Percentiles rank a stretch among this genome's conserved stretches.
Evolutionary conservation across 1,139 yeast species (phyloP).

Genomic region (Saccharomyces hybrid): DNA sequence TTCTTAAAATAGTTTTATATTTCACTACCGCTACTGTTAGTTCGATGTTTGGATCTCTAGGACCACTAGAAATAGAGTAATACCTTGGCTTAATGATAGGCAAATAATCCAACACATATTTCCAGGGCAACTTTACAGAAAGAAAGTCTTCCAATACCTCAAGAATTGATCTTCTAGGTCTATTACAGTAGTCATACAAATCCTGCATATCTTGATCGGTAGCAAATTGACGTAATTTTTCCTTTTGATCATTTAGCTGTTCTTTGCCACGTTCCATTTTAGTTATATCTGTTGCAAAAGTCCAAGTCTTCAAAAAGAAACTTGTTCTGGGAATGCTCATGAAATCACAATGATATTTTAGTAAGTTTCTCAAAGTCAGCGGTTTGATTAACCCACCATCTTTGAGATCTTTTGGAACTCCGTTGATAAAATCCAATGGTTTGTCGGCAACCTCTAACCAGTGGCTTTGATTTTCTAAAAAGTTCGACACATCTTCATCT

Average conservation of each 20-base stretch:
- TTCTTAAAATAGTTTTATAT: slow-evolving; percentile 71
- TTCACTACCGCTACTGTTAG: slow-evolving; percentile 78
- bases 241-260: slow-evolving; percentile 52
- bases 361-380: slow-evolving; percentile 60
- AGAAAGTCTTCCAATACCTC: slow-evolving; percentile 80
- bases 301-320: slow-evolving; percentile 63
- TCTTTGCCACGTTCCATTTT: slow-evolving; percentile 25
- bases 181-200: slow-evolving; percentile 75
- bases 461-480: slow-evolving; percentile 57
- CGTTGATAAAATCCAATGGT: slow-evolving; percentile 23
- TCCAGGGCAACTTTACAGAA: slow-evolving; percentile 64
- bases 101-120: slow-evolving; percentile 64
- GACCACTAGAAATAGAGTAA: slow-evolving; percentile 71
- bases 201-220: slow-evolving; percentile 66
- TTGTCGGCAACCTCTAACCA: slow-evolving; percentile 67
- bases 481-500: slow-evolving; percentile 51
- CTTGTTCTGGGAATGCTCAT: slow-evolving; percentile 77
- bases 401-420: slow-evolving; percentile 27
- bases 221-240: slow-evolving; percentile 71
- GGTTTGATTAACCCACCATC: slow-evolving; percentile 57
- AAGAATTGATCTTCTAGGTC: slow-evolving; percentile 81
- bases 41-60: slow-evolving; percentile 34
- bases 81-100: slow-evolving; percentile 74
- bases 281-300: slow-evolving; percentile 51
- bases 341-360: slow-evolving; percentile 75